Percentiles rank a stretch among this genome's conserved stretches.
Evolutionary conservation across 768 basidiomycete species (phyloP).

Genomic region (Mycena epipterygia): DNA sequence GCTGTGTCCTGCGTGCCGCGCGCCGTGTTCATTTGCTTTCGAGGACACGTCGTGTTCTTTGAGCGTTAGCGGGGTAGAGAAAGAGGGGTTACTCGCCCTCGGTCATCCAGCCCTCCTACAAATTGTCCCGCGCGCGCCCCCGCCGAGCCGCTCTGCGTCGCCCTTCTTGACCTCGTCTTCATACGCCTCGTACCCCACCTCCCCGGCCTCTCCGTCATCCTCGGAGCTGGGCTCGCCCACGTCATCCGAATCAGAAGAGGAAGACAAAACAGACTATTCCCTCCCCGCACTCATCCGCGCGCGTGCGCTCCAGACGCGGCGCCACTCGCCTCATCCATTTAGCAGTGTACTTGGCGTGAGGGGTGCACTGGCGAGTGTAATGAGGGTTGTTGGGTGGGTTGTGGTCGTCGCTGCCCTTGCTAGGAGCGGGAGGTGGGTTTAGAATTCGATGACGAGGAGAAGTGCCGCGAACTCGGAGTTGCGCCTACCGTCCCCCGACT

Average conservation of each 20-base stretch:
- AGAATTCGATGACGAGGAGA: no score
- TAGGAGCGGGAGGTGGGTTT: not conserved
- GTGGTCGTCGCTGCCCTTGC: slow-evolving; percentile 5
- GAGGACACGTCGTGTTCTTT: no score
- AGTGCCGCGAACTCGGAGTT: no score
- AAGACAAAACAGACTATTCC: slow-evolving; percentile 7
- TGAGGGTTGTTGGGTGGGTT: not conserved
- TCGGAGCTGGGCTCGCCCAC: not conserved
- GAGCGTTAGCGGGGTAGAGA: no score
- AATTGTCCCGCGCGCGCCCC: slow-evolving; percentile 6
- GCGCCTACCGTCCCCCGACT: no score
- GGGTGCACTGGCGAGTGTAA: not conserved
- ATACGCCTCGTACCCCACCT: slow-evolving; percentile 12
- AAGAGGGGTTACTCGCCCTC: slow-evolving; percentile 4
- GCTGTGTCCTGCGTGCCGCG: not conserved
- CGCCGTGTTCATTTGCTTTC: no score
- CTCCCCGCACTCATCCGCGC: slow-evolving; percentile 15
- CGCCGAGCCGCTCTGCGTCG: slow-evolving; percentile 2
- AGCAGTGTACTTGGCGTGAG: slow-evolving; percentile 9
- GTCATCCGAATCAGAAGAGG: not conserved
- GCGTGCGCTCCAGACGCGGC: slow-evolving; percentile 20
- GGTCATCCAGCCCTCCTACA: slow-evolving; percentile 7
- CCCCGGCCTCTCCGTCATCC: not conserved
- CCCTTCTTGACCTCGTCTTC: not conserved
- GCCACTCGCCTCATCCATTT: slow-evolving; percentile 11